These are phyloP conservation scores for Poterioochromonas sp. DNA, from an alignment of 352 stramenopile species.

Conservation along the genomic window DNA sequence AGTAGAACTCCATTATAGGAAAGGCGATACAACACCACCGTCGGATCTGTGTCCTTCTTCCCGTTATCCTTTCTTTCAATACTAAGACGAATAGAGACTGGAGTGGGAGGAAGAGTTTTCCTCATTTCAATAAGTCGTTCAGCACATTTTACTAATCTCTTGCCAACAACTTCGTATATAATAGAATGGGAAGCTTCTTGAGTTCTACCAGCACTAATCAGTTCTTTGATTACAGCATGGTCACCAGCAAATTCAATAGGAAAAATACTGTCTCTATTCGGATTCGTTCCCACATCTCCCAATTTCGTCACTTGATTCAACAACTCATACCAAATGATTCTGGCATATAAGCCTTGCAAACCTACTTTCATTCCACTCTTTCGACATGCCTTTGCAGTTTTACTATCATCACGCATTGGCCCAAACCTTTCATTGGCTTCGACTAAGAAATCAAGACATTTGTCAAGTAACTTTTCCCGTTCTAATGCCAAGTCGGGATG, in stretches of 20 bases:
- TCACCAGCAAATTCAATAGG: slow-evolving; percentile 26
- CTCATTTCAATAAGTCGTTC: no score
- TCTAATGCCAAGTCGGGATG: slow-evolving; percentile 33
- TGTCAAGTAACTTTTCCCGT: slow-evolving; percentile 33
- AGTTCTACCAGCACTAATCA: slow-evolving; percentile 34
- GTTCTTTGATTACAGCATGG: slow-evolving; percentile 35
- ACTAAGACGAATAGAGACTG: no score
- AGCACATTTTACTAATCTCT: no score
- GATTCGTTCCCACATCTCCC: slow-evolving; percentile 38
- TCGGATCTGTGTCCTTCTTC: no score
- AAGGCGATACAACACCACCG: slow-evolving; percentile 8
- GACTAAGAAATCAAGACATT: slow-evolving; percentile 35
- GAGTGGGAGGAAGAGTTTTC: no score
- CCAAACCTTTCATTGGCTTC: slow-evolving; percentile 32
- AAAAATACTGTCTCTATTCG: slow-evolving; percentile 37
- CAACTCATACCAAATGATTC: slow-evolving; percentile 12
- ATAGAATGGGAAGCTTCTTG: slow-evolving; percentile 30
- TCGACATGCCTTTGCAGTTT: slow-evolving; percentile 36
- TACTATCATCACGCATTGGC: slow-evolving; percentile 36
- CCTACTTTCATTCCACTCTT: slow-evolving; percentile 38
- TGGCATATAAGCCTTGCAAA: slow-evolving; percentile 38
- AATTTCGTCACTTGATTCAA: slow-evolving; percentile 17
- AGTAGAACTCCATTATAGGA: background rate
- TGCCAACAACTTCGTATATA: slow-evolving; percentile 33
- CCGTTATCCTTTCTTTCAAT: no score